Base-by-base conservation (phyloP, 352 stramenopile genomes). In the Pythium plurisporium region DNA sequence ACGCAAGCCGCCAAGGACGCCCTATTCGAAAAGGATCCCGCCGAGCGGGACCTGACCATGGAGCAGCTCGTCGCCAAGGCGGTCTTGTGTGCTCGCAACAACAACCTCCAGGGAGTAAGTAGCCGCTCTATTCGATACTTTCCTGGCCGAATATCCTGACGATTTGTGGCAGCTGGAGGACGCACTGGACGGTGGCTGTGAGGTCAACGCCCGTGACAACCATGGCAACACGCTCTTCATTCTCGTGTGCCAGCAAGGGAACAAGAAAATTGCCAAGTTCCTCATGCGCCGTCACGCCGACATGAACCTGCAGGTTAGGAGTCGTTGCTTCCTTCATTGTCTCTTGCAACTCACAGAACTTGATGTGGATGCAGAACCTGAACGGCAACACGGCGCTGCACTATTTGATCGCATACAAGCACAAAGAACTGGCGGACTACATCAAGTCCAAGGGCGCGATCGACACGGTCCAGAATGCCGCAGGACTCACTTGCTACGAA, bases 221-320 rank as follows among this genome's bases (percentile, higher is more conserved):
- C 84, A 97, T 58, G 96, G 94, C 59, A 99, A 98, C 67, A 91
- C 94, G 42, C 85, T 99, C 4, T 94, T 98, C 49, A 88, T 98
- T 27, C 82, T 98, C 34, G 89, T 93, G 51, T 97, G 79, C 44
- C 95, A 98, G 64, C 83, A 98, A 73, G 96, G 94, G 41, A 96
- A 94, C 75, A 98, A 98, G 70, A 91, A 92, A 27, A 78, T 98
- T 26, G 76, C 76, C 52, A 99, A 98, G 79, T 95, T 98, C 50
- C 69, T 98, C 20, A 71, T 99, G 64, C 76, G 95, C 1, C 87
- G 92, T 10, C 92, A 82, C 26, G 94, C 92, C 20, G 76, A 98
- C 53, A 91, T 98, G 54, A 98, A 99, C 74, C 61, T 87, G 25
- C 89, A 87, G 78, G 78, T 84, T n/a, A n/a, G n/a, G n/a, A n/a